Base-by-base conservation (phyloP, 805 yeast genomes). In the Isabelozyma gotoi region DNA sequence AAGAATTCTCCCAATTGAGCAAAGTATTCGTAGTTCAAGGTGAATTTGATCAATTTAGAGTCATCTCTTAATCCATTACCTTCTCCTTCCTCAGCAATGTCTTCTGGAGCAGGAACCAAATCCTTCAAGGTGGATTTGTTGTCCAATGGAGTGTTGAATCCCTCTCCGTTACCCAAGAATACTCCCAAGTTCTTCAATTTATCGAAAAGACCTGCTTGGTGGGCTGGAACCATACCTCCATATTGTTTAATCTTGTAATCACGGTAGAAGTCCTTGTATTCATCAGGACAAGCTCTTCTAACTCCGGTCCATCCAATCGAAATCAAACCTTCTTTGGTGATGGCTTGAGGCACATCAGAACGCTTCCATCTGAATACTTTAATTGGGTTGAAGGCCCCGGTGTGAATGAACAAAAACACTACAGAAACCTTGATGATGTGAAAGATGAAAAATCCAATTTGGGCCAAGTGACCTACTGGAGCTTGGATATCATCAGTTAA, bases 271-370 rank as follows among this genome's bases (percentile, higher is more conserved):
- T 82, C 85, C 56, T 78, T 79, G 75, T 84, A 92, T 49, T 81
- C 89, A 33, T 80, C 85, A 19, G 80, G 68, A 16, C 84, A 76
- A 11, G 85, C 85, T 52, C 83, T 82, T 63, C 83, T 85, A 18
- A 94, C 77, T 42, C 97, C 96, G n/a, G 97, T 89, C 98, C 98
- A 94, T 39, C 98, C 98, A 52, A 91, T 68, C 3, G 66, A 64
- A 27, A 81, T 56, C 53, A 91, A 75, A 45, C 77, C 71, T 14
- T 84, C 88, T 47, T 72, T 72, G 39, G 78, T 68, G 44, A 71
- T 56, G n/a, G 63, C 57, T 29, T 45, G 46, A 41, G 56, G 53
- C 38, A 73, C 52, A 5, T 65, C 54, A 10, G 64, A 45, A 42
- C 48, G 40, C 17, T n/a, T 19, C 50, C 71, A 50, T 57, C 72